These are phyloP conservation scores for Daedaleopsis nitida DNA, from an alignment of 768 basidiomycete genomes.

Conservation along the genomic window DNA sequence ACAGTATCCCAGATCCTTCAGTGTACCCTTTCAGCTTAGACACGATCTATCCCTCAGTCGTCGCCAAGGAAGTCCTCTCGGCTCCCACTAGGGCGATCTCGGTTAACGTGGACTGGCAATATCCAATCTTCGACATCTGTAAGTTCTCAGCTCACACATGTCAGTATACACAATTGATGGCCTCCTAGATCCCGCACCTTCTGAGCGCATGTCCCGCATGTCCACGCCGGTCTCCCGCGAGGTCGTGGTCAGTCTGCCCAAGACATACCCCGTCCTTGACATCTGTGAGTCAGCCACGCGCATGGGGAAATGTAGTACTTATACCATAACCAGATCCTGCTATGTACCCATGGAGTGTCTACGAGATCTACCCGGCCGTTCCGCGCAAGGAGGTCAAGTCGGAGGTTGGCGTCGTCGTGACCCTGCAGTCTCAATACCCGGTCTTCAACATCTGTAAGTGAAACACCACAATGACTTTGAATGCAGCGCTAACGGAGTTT, in stretches of 20 bases:
- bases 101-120: conserved; percentile 9
- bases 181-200: conserved; percentile 5
- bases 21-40: conserved; percentile 27
- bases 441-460: conserved; percentile 23
- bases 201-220: neutral
- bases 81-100: neutral
- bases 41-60: conserved; percentile 20
- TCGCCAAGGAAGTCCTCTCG: neutral
- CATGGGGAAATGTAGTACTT: neutral
- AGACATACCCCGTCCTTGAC: conserved; percentile 20
- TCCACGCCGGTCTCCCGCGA: too few species aligned
- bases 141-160: neutral
- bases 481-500: neutral
- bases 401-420: neutral
- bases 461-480: neutral
- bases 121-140: conserved; percentile 20
- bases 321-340: conserved; percentile 10
- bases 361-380: conserved; percentile 12
- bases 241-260: neutral
- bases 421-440: conserved; percentile 15
- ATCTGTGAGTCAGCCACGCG: conserved; percentile 18
- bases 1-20: conserved; percentile 15
- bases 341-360: conserved; percentile 19
- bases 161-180: neutral
- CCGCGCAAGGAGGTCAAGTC: too few species aligned